Evolutionary conservation across 306 rosid species (phyloP).

Genomic region (Pterocarpus santalinus): DNA sequence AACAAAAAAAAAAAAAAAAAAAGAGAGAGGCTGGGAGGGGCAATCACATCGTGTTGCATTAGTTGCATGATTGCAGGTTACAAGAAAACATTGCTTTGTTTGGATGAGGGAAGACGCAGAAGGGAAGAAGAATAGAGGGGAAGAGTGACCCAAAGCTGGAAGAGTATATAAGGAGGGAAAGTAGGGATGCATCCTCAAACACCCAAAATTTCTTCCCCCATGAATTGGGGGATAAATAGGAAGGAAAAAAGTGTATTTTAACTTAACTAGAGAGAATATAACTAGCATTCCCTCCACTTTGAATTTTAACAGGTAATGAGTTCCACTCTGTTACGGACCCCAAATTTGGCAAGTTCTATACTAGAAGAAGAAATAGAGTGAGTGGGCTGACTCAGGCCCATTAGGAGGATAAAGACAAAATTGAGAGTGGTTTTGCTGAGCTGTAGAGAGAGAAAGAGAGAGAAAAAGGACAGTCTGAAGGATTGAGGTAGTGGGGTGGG

Average conservation of each 20-base stretch:
- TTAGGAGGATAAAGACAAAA: too few species aligned
- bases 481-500: too few species aligned
- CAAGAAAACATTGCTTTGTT: constrained; percentile 9
- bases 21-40: background rate
- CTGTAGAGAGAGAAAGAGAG: too few species aligned
- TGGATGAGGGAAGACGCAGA: background rate
- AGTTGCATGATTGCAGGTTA: constrained; percentile 23
- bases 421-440: too few species aligned
- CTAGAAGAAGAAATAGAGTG: too few species aligned
- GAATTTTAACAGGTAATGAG: constrained; percentile 9
- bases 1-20: background rate
- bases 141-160: background rate
- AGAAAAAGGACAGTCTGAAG: too few species aligned
- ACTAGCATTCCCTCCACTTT: background rate
- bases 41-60: background rate
- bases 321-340: background rate
- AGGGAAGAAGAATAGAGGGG: background rate
- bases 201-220: background rate
- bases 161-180: background rate
- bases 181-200: background rate
- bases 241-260: background rate
- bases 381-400: too few species aligned
- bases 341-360: too few species aligned
- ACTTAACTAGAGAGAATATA: background rate
- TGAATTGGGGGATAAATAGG: background rate